Percentiles rank a stretch among this genome's conserved stretches.
Conservation (phyloP, 306 rosid species). For the Pachyrhizus erosus region DNA sequence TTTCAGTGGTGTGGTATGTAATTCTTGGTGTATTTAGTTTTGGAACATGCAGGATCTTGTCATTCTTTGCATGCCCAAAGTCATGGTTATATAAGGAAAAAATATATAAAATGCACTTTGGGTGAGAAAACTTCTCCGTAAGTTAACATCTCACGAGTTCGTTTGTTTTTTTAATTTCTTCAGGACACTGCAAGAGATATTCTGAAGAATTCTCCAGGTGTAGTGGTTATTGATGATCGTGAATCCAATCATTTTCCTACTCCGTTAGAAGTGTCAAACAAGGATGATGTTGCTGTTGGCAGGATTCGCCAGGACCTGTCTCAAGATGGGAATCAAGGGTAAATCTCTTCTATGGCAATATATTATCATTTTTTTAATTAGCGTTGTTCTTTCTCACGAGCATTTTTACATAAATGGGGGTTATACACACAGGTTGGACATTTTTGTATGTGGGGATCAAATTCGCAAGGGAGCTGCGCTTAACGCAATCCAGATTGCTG, state of each 20-base stretch:
- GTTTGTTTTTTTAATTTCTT: constrained; percentile 35
- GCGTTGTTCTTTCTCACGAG: not conserved
- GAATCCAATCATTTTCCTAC: constrained; percentile 87
- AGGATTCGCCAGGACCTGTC: constrained; percentile 90
- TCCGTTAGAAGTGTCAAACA: constrained; percentile 91
- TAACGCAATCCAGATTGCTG: constrained; percentile 96
- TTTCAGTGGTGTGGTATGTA: not conserved
- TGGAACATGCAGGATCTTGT: not conserved
- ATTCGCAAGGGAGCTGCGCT: constrained; percentile 99
- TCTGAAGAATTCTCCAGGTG: constrained; percentile 83
- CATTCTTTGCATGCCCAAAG: not conserved
- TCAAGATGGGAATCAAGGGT: constrained; percentile 90
- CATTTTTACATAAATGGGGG: constrained; percentile 45
- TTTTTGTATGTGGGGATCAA: constrained; percentile 97
- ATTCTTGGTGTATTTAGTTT: not conserved
- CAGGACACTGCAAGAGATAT: constrained; percentile 84
- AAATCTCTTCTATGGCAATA: constrained; percentile 13
- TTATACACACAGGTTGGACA: constrained; percentile 74
- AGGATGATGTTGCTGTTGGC: constrained; percentile 94
- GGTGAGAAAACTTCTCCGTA: not conserved
- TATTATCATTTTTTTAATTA: constrained; percentile 2
- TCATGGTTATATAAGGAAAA: not conserved
- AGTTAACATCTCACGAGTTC: constrained; percentile 13
- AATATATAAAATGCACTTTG: constrained; percentile 17
- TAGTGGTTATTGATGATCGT: constrained; percentile 88